phyloP scores from a whole-genome alignment of 2,329 filamentous ascomycete species.

The Apiospora koreana region DNA sequence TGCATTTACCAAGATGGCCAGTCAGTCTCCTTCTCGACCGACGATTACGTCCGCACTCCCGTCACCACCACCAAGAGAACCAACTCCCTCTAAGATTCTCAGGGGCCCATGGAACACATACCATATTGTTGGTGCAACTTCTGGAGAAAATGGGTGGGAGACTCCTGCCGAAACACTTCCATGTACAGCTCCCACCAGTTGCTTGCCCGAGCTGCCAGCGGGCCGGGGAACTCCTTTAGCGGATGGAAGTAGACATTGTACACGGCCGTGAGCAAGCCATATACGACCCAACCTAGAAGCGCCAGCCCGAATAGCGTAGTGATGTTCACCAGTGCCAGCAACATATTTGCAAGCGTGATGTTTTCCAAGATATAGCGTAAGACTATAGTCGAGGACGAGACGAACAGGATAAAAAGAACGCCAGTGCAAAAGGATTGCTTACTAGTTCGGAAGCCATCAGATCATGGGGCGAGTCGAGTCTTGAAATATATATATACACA shows the following conservation, averaged over 20 bases:
- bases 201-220: conserved; percentile 4
- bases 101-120: background rate
- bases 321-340: background rate
- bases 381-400: background rate
- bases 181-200: conserved; percentile 11
- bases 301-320: background rate
- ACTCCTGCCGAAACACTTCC: conserved; percentile 9
- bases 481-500: background rate
- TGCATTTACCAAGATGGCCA: background rate
- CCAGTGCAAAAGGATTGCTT: background rate
- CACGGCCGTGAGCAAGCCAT: background rate
- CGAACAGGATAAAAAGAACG: background rate
- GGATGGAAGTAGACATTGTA: conserved; percentile 10
- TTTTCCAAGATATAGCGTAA: background rate
- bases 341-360: background rate
- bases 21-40: background rate
- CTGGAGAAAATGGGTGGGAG: background rate
- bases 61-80: background rate
- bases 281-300: background rate
- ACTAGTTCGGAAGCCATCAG: background rate
- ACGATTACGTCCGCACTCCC: no score
- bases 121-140: conserved; percentile 11
- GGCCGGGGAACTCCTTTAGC: background rate
- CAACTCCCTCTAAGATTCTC: background rate
- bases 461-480: background rate